Conservation (phyloP, 140 eudicot genomes). For the Flaveria floridana region DNA sequence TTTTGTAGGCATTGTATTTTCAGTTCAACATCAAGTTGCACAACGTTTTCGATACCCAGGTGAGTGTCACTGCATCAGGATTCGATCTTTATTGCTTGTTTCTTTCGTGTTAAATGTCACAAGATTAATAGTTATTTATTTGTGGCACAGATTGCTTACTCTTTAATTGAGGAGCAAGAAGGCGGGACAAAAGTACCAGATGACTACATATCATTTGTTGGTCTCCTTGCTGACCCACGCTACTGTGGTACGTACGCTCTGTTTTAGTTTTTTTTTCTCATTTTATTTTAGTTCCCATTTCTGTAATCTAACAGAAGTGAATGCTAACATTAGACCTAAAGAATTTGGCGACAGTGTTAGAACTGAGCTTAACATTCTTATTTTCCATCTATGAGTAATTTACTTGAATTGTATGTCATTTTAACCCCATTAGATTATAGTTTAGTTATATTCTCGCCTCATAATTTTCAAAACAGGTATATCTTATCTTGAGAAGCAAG, state of each 20-base stretch:
- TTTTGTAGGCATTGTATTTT: conserved; percentile 78
- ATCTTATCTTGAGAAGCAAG: conserved; percentile 84
- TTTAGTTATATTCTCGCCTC: conserved; percentile 24
- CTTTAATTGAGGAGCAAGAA: conserved; percentile 84
- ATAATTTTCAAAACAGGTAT: conserved; percentile 48
- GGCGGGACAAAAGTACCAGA: conserved; percentile 62
- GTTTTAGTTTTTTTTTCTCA: background rate
- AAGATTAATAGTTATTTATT: background rate
- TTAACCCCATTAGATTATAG: background rate
- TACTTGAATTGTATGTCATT: background rate
- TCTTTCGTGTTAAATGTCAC: background rate
- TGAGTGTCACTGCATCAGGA: conserved; percentile 27
- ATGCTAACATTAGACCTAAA: background rate
- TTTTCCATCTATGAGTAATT: background rate
- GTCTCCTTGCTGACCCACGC: conserved; percentile 90
- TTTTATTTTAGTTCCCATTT: background rate
- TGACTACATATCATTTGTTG: conserved; percentile 94
- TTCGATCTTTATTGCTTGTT: background rate
- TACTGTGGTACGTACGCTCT: conserved; percentile 65
- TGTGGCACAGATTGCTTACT: conserved; percentile 73
- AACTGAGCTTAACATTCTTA: conserved; percentile 4
- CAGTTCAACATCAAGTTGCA: conserved; percentile 91
- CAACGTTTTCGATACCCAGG: conserved; percentile 96
- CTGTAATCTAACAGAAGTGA: background rate
- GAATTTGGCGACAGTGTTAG: background rate